A percentile compares a stretch with the other conserved stretches of the same genome.
These are phyloP conservation scores for Fusarium sp. DNA, from an alignment of 2,329 filamentous ascomycete genomes.

Conservation along the genomic window DNA sequence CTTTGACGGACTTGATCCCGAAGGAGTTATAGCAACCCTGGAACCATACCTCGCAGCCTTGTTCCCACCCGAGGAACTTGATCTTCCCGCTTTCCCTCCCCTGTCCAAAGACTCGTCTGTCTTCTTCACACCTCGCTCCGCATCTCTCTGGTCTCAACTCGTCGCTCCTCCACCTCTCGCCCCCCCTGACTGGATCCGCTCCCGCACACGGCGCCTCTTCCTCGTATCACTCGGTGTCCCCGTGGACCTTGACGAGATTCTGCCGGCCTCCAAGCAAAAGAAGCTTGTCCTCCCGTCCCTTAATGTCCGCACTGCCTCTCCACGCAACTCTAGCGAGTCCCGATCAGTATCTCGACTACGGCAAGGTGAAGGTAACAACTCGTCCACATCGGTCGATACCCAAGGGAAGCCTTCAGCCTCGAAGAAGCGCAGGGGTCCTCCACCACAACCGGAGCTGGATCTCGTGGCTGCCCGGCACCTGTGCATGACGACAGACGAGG, in stretches of 20 bases:
- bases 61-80: conserved; percentile 70
- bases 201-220: conserved; percentile 92
- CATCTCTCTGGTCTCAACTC: conserved; percentile 95
- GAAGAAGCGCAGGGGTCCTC: conserved; percentile 67
- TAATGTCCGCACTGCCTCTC: conserved; percentile 72
- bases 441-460: conserved; percentile 81
- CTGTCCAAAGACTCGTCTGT: conserved; percentile 70
- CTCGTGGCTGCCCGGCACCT: conserved; percentile 81
- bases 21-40: conserved; percentile 70
- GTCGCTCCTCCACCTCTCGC: conserved; percentile 94
- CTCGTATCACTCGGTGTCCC: conserved; percentile 95
- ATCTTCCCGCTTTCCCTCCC: conserved; percentile 62
- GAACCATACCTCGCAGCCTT: conserved; percentile 75
- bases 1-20: conserved; percentile 70
- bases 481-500: conserved; percentile 87
- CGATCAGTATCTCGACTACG: conserved; percentile 60
- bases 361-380: conserved; percentile 63
- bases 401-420: conserved; percentile 64
- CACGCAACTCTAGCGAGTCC: conserved; percentile 66
- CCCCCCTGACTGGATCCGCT: conserved; percentile 97
- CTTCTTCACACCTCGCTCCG: conserved; percentile 86
- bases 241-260: conserved; percentile 95
- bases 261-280: conserved; percentile 97
- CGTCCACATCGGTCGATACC: conserved; percentile 69
- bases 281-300: conserved; percentile 94